Percentiles rank a stretch among this genome's conserved stretches.
Conservation (phyloP, 108 stramenopile species). For the Cylindrotheca closterium region DNA sequence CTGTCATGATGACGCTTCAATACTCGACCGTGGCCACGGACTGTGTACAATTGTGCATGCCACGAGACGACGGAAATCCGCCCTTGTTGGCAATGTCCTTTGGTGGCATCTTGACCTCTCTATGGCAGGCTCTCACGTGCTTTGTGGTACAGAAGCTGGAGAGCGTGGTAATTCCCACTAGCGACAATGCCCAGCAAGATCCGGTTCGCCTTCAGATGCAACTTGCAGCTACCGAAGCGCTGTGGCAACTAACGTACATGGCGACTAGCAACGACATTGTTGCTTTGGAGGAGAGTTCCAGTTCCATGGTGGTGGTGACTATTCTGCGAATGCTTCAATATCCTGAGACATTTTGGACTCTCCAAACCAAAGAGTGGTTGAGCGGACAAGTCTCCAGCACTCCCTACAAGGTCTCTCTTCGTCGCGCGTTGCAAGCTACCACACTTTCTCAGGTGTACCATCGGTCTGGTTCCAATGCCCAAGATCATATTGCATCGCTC, state of each 20-base stretch:
- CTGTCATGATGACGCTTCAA: background rate
- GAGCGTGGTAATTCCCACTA: background rate
- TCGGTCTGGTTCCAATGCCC: too few relatives aligned
- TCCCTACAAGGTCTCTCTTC: background rate
- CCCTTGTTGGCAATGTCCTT: background rate
- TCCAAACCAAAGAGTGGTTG: slow-evolving; percentile 12
- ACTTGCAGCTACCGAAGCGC: slow-evolving; percentile 11
- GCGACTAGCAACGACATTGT: background rate
- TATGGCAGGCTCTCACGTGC: background rate
- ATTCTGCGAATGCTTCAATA: slow-evolving; percentile 13
- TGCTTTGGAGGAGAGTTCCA: slow-evolving; percentile 11
- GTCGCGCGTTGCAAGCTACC: slow-evolving; percentile 4
- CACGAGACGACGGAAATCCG: background rate
- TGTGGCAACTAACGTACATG: slow-evolving; percentile 6
- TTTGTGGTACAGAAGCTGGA: background rate
- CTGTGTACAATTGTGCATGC: background rate
- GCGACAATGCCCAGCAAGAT: background rate
- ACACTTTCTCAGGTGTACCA: slow-evolving; percentile 13
- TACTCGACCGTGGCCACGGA: slow-evolving; percentile 5
- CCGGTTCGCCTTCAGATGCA: background rate
- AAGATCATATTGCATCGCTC: too few relatives aligned
- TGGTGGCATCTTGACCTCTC: background rate
- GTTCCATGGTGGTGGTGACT: slow-evolving; percentile 8
- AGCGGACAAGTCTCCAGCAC: background rate
- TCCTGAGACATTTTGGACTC: slow-evolving; percentile 12